Conservation (phyloP, 352 stramenopile genomes). For the Plasmopara halstedii region DNA sequence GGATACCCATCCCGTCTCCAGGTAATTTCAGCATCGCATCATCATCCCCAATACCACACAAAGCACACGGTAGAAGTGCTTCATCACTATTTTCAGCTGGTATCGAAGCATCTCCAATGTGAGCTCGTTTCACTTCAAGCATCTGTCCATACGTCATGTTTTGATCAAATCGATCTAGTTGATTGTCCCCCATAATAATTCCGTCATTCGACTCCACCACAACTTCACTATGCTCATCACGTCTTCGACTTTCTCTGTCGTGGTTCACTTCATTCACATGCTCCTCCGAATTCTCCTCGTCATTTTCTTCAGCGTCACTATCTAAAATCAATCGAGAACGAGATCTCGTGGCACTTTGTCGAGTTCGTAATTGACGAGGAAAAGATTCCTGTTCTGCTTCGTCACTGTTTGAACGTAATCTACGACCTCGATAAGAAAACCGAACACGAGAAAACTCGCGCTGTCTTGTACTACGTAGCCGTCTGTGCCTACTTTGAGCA, state of each 20-base stretch:
- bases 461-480: conserved; percentile 27
- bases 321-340: conserved; percentile 20
- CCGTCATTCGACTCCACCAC: conserved; percentile 79
- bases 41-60: conserved; percentile 67
- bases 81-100: conserved; percentile 26
- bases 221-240: conserved; percentile 31
- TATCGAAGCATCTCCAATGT: conserved; percentile 19
- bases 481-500: conserved; percentile 30
- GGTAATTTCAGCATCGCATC: conserved; percentile 66
- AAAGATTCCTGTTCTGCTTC: conserved; percentile 11
- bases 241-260: conserved; percentile 4
- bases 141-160: conserved; percentile 57
- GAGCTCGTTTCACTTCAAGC: conserved; percentile 42
- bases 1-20: conserved; percentile 60
- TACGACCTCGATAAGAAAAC: conserved; percentile 32
- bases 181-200: conserved; percentile 76
- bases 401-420: conserved; percentile 19
- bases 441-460: conserved; percentile 6
- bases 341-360: conserved; percentile 17
- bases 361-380: conserved; percentile 18
- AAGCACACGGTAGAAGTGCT: conserved; percentile 64
- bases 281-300: conserved; percentile 1
- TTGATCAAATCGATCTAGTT: conserved; percentile 72
- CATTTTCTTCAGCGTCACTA: conserved; percentile 25
- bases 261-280: conserved; percentile 1